These are phyloP conservation scores for Paecilomyces sp. DNA, from an alignment of 2,329 filamentous ascomycete species.

Conservation along the genomic window DNA sequence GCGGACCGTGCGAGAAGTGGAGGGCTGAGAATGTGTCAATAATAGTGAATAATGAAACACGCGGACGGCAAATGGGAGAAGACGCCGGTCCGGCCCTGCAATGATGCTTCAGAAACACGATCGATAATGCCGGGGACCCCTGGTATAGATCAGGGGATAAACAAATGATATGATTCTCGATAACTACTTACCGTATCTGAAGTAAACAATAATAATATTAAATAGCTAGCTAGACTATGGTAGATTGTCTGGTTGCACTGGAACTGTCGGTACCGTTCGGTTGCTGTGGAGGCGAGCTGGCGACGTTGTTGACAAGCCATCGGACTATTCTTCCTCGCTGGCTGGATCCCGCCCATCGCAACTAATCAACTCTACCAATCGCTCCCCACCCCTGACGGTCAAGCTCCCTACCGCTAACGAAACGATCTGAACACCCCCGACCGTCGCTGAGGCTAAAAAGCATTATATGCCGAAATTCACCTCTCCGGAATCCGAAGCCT, in stretches of 20 bases:
- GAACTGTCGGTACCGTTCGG: neutral
- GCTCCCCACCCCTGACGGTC: neutral
- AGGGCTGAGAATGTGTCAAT: neutral
- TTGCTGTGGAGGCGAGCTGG: constrained; percentile 16
- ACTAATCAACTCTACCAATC: neutral
- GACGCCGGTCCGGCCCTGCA: neutral
- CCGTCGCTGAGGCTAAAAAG: neutral
- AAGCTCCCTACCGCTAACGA: neutral
- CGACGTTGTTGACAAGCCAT: constrained; percentile 14
- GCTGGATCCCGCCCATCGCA: no score
- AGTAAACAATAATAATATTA: no score
- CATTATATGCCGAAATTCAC: neutral
- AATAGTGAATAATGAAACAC: neutral
- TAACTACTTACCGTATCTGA: no score
- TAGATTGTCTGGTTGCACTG: no score
- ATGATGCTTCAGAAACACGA: neutral
- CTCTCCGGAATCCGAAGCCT: neutral
- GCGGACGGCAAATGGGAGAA: neutral
- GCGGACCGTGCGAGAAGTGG: neutral
- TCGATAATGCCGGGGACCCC: neutral
- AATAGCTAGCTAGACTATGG: no score
- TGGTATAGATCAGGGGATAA: neutral
- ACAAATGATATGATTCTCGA: neutral
- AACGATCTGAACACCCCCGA: neutral
- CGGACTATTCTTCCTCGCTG: neutral